phyloP scores from a whole-genome alignment of 2,329 filamentous ascomycete species.

The Trichoderma koningii region DNA sequence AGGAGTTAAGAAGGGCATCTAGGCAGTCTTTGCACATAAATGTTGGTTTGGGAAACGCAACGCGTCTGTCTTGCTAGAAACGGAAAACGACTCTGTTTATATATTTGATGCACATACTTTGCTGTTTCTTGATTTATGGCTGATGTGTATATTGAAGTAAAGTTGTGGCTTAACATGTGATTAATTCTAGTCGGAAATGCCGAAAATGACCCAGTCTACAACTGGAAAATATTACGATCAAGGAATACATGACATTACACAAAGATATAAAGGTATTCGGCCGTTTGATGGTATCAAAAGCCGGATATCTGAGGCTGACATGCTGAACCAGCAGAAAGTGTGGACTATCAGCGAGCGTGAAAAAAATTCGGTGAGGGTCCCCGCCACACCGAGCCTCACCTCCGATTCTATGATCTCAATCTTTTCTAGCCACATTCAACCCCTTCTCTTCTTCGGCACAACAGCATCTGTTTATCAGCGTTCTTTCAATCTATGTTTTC shows the following conservation, averaged over 20 bases:
- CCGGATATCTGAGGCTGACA: background rate
- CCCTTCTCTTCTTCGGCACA: background rate
- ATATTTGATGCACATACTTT: background rate
- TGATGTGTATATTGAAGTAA: background rate
- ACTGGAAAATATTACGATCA: no score
- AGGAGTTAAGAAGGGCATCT: constrained; percentile 36
- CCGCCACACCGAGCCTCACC: constrained; percentile 21
- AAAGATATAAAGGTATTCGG: no score
- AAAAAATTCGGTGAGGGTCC: constrained; percentile 18
- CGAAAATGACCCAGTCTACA: no score
- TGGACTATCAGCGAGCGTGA: background rate
- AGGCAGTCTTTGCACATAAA: constrained; percentile 29
- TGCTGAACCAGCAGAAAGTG: background rate
- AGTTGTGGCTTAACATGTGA: background rate
- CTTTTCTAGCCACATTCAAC: background rate
- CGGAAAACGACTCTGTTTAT: constrained; percentile 6
- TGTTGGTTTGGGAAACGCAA: constrained; percentile 26
- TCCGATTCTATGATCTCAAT: constrained; percentile 1
- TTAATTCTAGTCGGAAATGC: background rate
- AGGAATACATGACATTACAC: no score
- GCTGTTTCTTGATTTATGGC: background rate
- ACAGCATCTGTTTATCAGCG: background rate
- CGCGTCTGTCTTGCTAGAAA: constrained; percentile 12
- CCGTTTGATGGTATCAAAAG: no score
- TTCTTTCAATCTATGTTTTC: background rate